Conservation (phyloP, 805 yeast genomes). For the Metschnikowia continentalis region DNA sequence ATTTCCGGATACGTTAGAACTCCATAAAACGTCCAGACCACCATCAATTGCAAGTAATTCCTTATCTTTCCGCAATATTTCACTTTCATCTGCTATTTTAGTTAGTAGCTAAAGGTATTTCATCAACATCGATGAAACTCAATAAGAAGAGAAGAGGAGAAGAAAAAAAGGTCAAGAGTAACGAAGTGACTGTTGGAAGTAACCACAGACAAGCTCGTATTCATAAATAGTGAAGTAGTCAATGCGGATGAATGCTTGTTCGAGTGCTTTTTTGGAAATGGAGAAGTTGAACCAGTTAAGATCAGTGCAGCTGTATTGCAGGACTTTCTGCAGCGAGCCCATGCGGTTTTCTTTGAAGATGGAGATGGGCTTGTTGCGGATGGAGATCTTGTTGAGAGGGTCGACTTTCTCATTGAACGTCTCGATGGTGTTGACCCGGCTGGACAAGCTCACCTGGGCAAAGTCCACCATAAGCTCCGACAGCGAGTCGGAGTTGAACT, state of each 20-base stretch:
- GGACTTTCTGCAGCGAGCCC: conserved; percentile 35
- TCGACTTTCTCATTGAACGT: conserved; percentile 37
- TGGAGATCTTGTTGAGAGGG: conserved; percentile 36
- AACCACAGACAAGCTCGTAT: conserved; percentile 17
- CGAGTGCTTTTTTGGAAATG: conserved; percentile 22
- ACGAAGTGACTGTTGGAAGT: too few relatives aligned
- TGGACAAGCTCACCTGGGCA: conserved; percentile 17
- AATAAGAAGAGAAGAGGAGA: too few relatives aligned
- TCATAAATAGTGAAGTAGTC: conserved; percentile 13
- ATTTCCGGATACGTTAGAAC: too few relatives aligned
- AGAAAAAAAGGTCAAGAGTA: too few relatives aligned
- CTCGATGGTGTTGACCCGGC: conserved; percentile 25
- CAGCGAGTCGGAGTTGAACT: conserved; percentile 7
- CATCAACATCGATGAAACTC: too few relatives aligned
- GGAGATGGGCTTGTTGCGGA: conserved; percentile 30
- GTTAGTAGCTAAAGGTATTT: too few relatives aligned
- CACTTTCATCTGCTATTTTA: too few relatives aligned
- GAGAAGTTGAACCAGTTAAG: conserved; percentile 40
- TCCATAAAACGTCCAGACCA: too few relatives aligned
- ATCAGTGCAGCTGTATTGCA: conserved; percentile 29
- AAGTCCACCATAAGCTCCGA: conserved; percentile 16
- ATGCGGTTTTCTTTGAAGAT: conserved; percentile 37
- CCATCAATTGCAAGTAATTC: too few relatives aligned
- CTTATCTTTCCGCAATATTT: too few relatives aligned
- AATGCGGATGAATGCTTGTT: conserved; percentile 7